Evolutionary conservation across 805 yeast species (phyloP).

Genomic region (Candida sanyiensis): DNA sequence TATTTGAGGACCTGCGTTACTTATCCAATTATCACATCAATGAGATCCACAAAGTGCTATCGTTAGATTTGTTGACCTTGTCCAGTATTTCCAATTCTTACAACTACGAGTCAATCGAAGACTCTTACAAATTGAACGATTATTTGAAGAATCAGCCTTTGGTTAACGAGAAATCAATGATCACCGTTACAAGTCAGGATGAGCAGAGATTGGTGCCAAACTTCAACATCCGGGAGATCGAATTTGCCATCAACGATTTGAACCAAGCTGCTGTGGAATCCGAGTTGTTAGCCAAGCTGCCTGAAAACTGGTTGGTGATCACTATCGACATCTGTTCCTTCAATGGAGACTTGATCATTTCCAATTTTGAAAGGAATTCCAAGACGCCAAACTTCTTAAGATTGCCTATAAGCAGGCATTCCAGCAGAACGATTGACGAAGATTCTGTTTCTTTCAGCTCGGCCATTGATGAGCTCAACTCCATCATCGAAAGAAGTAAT

Average conservation of each 20-base stretch:
- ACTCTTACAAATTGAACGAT: slow-evolving; percentile 25
- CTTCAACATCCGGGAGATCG: slow-evolving; percentile 12
- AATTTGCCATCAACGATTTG: slow-evolving; percentile 6
- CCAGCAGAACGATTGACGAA: slow-evolving; percentile 40
- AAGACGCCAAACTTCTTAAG: slow-evolving; percentile 42
- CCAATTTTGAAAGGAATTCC: slow-evolving; percentile 34
- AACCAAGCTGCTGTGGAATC: slow-evolving; percentile 2
- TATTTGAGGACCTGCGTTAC: slow-evolving; percentile 18
- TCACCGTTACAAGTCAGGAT: slow-evolving; percentile 12
- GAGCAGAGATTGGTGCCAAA: slow-evolving; percentile 14
- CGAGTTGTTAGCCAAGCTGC: slow-evolving; percentile 24
- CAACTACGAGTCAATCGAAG: slow-evolving; percentile 17
- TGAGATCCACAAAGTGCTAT: slow-evolving; percentile 22
- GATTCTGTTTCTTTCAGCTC: slow-evolving; percentile 37
- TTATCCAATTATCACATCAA: slow-evolving; percentile 25
- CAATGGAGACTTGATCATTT: slow-evolving; percentile 53
- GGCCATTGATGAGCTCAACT: slow-evolving; percentile 40
- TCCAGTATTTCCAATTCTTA: slow-evolving; percentile 23
- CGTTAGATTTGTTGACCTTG: slow-evolving; percentile 22
- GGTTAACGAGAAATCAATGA: slow-evolving; percentile 23
- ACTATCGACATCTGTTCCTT: slow-evolving; percentile 54
- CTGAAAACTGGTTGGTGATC: slow-evolving; percentile 51
- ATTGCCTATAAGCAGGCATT: slow-evolving; percentile 53
- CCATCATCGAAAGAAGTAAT: slow-evolving; percentile 58
- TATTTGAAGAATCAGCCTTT: slow-evolving; percentile 24